Conservation (phyloP, 768 basidiomycete genomes). For the Leccinum incarnatum region DNA sequence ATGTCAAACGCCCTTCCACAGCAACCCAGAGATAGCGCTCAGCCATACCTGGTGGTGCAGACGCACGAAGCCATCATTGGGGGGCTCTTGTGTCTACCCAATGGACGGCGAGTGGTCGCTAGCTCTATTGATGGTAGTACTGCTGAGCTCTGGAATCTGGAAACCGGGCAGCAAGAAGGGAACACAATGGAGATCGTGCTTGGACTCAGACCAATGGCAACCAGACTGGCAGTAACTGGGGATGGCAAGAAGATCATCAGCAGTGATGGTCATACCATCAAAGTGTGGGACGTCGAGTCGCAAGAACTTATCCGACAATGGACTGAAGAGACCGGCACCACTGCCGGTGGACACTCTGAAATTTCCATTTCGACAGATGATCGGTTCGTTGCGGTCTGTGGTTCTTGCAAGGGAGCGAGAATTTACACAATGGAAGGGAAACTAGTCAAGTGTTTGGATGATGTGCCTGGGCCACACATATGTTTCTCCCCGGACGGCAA, state of each 20-base stretch:
- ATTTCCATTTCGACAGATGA: neutral
- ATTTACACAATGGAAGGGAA: neutral
- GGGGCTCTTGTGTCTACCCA: conserved; percentile 3
- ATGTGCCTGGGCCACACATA: no score
- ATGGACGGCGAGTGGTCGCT: conserved; percentile 5
- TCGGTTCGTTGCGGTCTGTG: neutral
- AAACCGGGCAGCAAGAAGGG: conserved; percentile 6
- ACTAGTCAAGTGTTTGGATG: neutral
- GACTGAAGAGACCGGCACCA: neutral
- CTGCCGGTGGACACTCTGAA: neutral
- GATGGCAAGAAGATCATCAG: neutral
- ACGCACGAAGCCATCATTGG: no score
- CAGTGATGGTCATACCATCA: neutral
- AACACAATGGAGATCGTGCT: neutral
- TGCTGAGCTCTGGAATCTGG: conserved; percentile 2
- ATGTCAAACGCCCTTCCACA: no score
- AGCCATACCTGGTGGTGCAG: no score
- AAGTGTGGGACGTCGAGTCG: neutral
- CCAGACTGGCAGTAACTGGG: neutral
- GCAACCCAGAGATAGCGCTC: no score
- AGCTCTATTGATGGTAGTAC: neutral
- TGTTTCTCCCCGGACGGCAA: neutral
- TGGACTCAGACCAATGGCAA: neutral
- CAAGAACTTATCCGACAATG: neutral
- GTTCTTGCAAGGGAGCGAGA: neutral